These are phyloP conservation scores for Scheffersomyces stipitis DNA, from an alignment of 805 yeast genomes.

Conservation along the genomic window DNA sequence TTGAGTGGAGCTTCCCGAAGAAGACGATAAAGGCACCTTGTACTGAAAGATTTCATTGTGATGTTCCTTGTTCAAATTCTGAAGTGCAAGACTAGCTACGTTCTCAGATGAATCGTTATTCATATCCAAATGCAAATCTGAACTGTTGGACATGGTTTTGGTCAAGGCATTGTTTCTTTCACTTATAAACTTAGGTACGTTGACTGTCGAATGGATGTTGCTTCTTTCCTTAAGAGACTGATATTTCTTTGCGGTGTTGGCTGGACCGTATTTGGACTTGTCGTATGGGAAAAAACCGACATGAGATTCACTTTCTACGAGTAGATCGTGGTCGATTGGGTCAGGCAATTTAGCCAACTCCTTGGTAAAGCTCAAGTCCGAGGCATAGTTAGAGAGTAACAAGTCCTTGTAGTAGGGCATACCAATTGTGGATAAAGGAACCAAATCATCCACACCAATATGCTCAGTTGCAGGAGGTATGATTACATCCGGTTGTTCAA, in stretches of 20 bases:
- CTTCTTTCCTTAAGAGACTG: slow-evolving; percentile 28
- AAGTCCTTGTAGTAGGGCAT: slow-evolving; percentile 82
- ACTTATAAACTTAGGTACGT: slow-evolving; percentile 59
- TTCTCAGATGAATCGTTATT: not conserved
- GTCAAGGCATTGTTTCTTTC: slow-evolving; percentile 32
- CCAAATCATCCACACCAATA: slow-evolving; percentile 37
- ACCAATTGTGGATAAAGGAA: slow-evolving; percentile 73
- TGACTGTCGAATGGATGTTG: slow-evolving; percentile 9
- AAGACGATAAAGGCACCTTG: slow-evolving; percentile 5
- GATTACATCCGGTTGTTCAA: slow-evolving; percentile 56
- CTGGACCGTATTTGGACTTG: slow-evolving; percentile 52
- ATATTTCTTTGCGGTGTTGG: slow-evolving; percentile 50
- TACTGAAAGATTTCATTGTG: slow-evolving; percentile 17
- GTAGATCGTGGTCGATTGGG: slow-evolving; percentile 49
- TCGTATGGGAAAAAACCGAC: slow-evolving; percentile 42
- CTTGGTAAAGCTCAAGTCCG: slow-evolving; percentile 56
- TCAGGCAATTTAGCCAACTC: slow-evolving; percentile 61
- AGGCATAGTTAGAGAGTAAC: slow-evolving; percentile 79
- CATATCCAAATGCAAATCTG: not conserved
- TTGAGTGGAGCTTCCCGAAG: not conserved
- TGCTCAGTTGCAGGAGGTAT: slow-evolving; percentile 26
- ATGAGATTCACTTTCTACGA: slow-evolving; percentile 23
- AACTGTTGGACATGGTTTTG: slow-evolving; percentile 7
- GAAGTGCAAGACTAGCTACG: not conserved
- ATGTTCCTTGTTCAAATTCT: not conserved